Evolutionary conservation across 208 protist genomes (phyloP), one percentile per base, ranked within the genome.

Genomic region (Strigomonas galati): DNA sequence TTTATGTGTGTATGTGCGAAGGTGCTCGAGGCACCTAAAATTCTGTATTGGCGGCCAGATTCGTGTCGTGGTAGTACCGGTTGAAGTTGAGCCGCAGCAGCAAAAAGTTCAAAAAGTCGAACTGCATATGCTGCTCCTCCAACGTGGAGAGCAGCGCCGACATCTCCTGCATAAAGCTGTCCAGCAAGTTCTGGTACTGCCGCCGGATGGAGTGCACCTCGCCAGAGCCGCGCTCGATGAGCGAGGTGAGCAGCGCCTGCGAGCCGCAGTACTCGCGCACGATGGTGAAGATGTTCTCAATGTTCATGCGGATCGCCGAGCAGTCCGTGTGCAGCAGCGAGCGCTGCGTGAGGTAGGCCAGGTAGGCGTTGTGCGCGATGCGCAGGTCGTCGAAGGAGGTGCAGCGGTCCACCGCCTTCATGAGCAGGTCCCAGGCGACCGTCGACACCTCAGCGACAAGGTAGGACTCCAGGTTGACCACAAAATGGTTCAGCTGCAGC

Each of bases 31-130:
- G 21, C 21, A 26, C 51, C 65, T 67, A 89, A 62, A 85, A 89
- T 15, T 89, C 83, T 54, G 79, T 85, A 51, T 83, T 85, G 35
- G 54, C 74, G 31, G 72, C 52, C 23, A 49, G 54, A 14, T 70
- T 69, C 14, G 26, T 74, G 53, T 89, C 80, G 67, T 79, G 73
- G 61, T 89, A 89, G 62, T 78, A 89, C 23, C 76, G 67, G 67
- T 89, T 89, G 56, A 89, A 89, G 67, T 89, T 85, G 54, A 89
- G 78, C 10, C 83, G 70, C 44, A 89, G 79, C 53, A 86, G 70
- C 63, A 89, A 58, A 74, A 86, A 89, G 68, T 84, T 89, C 19
- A 89, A 63, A 59, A 89, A 89, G 59, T 84, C 83, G 60, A 89
- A 85, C 52, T 89, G 66, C 31, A 81, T 53, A 61, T 89, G 83